Evolutionary conservation across 345 rosid species (phyloP), one percentile per base, ranked within the genome.

Genomic region (Boechera retrofracta): DNA sequence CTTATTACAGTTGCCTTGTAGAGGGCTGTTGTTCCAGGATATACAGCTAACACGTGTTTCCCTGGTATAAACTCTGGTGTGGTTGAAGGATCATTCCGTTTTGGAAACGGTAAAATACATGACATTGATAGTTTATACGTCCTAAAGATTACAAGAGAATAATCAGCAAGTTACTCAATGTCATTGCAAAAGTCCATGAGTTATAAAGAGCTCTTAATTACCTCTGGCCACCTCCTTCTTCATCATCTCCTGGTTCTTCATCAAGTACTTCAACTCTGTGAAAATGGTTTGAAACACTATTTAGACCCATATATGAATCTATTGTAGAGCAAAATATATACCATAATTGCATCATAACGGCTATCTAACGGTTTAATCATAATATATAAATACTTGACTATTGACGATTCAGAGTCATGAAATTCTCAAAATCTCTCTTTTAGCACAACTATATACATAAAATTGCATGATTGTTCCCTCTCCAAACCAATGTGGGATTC

Each of bases 211-310:
- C 2, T 18, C 63, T 11, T 45, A 35, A 0, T 70, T 83, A 92
- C 98, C 85, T 90, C 73, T 94, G 97, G 65, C 85, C 92, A 29
- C 91, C 78, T 36, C 87, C 86, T 41, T 92, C 98, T 72, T 94
- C 98, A 62, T 94, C 98, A 79, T 94, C 97, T 42, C 98, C 96
- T 35, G 97, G 96, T 76, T 94, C 98, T 88, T 92, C 98, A 72
- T 94, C 98, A 41, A 92, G 87, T 41, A 94, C 97, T 70, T 91
- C 97, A 62, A 90, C 86, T 81, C 98, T 93, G 85, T 80, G 82
- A n/a, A 24, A 32, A 66, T 36, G 4, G 21, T 45, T 55, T 44
- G 6, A 29, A 67, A 32, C 45, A 2, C 11, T 33, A 2, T 24
- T 66, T 33, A 75, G 29, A 44, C 28, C 59, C 35, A 36, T 7